Evolutionary conservation across 257 asterid genomes (phyloP), one percentile per base, ranked within the genome.

Genomic region (Fraxinus americana): DNA sequence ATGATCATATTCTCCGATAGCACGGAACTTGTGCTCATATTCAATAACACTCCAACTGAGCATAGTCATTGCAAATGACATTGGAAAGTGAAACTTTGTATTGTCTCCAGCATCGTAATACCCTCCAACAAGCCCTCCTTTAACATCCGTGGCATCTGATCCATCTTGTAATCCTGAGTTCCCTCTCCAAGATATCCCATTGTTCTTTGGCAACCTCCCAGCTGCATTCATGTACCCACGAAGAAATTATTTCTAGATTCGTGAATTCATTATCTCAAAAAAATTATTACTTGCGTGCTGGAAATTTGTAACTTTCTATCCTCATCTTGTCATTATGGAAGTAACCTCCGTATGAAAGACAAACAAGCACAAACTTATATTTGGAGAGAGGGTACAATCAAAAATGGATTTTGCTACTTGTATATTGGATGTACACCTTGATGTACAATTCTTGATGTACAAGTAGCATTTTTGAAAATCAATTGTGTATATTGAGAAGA

Each of bases 31-130:
- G 70, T 88, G 96, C 63, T 92, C 94, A 48, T 95, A 95, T 54
- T 95, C 99, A 4, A 95, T 92, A 29, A 86, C 91, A 75, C 98
- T 95, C 99, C 98, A 94, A 54, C 98, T 95, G 35, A 95, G 73
- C 97, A 92, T 92, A 0, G 99, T 92, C 96, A 92, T 89, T 0
- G 99, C 98, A 77, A 91, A 92, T 25, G 99, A 82, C 97, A 92
- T 91, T 0, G 99, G 99, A 43, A 87, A 95, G 78, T 95, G 91
- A 75, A 88, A 95, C 80, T 95, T 92, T 2, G 76, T 77, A 61
- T 91, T 95, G 77, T 95, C 98, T 23, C 99, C 98, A 2, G 98
- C 96, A 21, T 95, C 99, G 19, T 95, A 95, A 43, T 92, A 95
- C 11, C 98, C 98, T 74, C 99, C 99, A 7, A 90, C 90, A 7